Conservation (phyloP, 139 green algal genomes). For the Edaphochlamys debaryana region DNA sequence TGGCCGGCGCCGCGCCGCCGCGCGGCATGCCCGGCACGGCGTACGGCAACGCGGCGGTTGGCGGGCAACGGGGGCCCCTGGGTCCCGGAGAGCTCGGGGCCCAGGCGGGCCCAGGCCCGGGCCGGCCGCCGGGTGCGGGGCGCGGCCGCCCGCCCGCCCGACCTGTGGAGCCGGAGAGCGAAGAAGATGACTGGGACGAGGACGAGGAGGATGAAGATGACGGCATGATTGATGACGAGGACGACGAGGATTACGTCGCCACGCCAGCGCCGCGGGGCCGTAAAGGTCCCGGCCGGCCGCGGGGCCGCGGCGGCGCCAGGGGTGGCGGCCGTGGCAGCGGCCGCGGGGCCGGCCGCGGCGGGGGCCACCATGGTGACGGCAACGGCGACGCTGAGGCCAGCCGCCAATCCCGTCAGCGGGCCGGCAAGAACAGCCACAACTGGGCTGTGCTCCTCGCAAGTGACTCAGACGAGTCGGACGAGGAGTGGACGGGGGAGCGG, state of each 20-base stretch:
- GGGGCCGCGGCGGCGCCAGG: not conserved
- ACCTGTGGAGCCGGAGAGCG: not conserved
- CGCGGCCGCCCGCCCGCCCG: not conserved
- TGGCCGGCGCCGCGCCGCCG: not conserved
- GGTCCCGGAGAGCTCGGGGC: not conserved
- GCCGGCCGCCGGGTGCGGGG: not conserved
- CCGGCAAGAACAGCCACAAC: slow-evolving; percentile 16
- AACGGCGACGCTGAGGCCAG: not conserved
- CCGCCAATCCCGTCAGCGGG: not conserved
- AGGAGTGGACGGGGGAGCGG: not conserved
- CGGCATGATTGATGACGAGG: not conserved
- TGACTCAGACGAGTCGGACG: slow-evolving; percentile 15
- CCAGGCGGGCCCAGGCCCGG: not conserved
- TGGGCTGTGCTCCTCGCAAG: slow-evolving; percentile 37
- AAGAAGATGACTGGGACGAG: slow-evolving; percentile 26
- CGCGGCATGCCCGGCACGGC: no score
- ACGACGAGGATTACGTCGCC: not conserved
- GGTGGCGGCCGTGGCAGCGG: not conserved
- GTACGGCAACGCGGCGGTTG: no score
- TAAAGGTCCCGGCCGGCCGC: not conserved
- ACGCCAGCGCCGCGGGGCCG: not conserved
- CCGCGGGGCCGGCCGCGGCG: not conserved
- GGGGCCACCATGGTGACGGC: not conserved
- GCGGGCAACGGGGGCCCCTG: not conserved
- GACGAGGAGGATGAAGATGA: slow-evolving; percentile 24